phyloP scores from a whole-genome alignment of 176 grass and related monocot genomes.

The Triticum aestivum region IWGSC_CS_RefSeq_v2.1 NC_057796.1:438685989-438686488 shows the following conservation, averaged over 20 bases:
- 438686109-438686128: neutral
- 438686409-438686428: conserved; percentile 26
- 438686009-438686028: neutral
- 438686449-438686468: conserved; percentile 33
- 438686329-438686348: conserved; percentile 23
- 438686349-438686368: conserved; percentile 5
- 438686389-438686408: conserved; percentile 30
- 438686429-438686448: conserved; percentile 29
- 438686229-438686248: conserved; percentile 66
- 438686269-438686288: conserved; percentile 50
- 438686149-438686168: conserved; percentile 55
- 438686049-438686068: neutral
- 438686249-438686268: conserved; percentile 49
- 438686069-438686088: too few relatives aligned
- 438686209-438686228: conserved; percentile 65
- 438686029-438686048: neutral
- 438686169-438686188: conserved; percentile 54
- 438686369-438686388: conserved; percentile 41
- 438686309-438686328: conserved; percentile 15
- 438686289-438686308: conserved; percentile 47
- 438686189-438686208: conserved; percentile 56
- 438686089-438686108: neutral
- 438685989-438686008: neutral
- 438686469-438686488: conserved; percentile 24
- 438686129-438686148: conserved; percentile 34